Evolutionary conservation across 2,329 filamentous ascomycete genomes (phyloP), one percentile per base, ranked within the genome.

Genomic region (Apiospora aurea): DNA sequence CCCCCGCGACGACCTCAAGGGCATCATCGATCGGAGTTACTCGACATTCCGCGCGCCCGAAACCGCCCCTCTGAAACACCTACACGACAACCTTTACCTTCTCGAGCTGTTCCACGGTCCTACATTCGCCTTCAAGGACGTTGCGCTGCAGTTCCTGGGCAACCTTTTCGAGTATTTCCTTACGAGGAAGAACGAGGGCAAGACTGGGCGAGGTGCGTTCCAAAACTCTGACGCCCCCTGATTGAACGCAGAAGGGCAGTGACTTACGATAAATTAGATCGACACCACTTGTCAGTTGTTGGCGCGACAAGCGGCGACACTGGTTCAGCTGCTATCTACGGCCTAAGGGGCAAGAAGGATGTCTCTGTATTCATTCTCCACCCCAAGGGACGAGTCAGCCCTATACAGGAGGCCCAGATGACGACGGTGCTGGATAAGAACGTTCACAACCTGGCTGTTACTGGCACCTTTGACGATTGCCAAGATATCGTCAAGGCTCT

Each of bases 51-150:
- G 95, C 76, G 87, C 90, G 46, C 84, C 90, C 57, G 91, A 97
- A 71, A 90, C 94, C 57, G 95, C 94, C 0, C 96, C 96, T 0
- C 84, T 96, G 38, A 88, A 94, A 61, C 90, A 93, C n/a, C 87
- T 98, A 70, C 89, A 96, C 79, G 86, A 89, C 77, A 93, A 96
- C 80, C 86, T 98, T 57, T 91, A 97, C 80, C 86, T 98, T 71
- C 89, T 99, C 46, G 96, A 99, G 83, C 89, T 99, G 61, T 99
- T 98, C 87, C 96, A 98, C 81, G 96, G 96, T 1, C 96, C 95
- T 6, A 98, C 93, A 0, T 98, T 95, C 81, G 93, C 96, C 2
- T 98, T 98, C 87, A 97, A 98, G 84, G 96, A 98, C 82, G 93
- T 95, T 69, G 95, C 95, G 21, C 86, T 98, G 74, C 96, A 98